These are phyloP conservation scores for Ilyonectria mors-panacis DNA, from an alignment of 2,329 filamentous ascomycete genomes.

Conservation along the genomic window DNA sequence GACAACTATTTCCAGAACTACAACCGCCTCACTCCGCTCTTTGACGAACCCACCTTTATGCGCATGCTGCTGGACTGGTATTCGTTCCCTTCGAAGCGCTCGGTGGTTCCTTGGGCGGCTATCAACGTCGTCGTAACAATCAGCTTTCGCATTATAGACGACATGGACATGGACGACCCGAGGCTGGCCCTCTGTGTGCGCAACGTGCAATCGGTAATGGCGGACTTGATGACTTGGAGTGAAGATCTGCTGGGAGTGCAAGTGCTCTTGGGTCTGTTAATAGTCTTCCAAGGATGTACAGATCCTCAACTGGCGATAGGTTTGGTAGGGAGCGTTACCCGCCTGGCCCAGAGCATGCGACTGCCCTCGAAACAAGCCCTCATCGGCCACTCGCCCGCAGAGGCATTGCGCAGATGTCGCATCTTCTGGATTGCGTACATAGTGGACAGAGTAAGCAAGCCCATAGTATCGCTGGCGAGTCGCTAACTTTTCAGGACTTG, in stretches of 20 bases:
- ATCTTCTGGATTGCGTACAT: constrained; percentile 57
- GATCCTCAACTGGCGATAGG: constrained; percentile 52
- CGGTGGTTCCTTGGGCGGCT: constrained; percentile 49
- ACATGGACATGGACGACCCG: constrained; percentile 37
- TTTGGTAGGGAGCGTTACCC: constrained; percentile 52
- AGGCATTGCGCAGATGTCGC: constrained; percentile 46
- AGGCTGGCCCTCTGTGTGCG: constrained; percentile 46
- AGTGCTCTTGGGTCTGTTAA: constrained; percentile 52
- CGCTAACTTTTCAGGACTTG: constrained; percentile 47
- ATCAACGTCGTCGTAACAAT: constrained; percentile 55
- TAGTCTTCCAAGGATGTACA: constrained; percentile 51
- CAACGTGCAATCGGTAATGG: constrained; percentile 51
- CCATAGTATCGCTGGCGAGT: background rate
- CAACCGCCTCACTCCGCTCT: constrained; percentile 50
- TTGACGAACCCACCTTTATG: constrained; percentile 53
- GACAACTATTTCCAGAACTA: constrained; percentile 41
- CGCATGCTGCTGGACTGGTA: constrained; percentile 53
- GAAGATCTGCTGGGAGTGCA: constrained; percentile 52
- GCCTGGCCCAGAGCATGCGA: constrained; percentile 51
- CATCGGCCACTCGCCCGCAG: constrained; percentile 1
- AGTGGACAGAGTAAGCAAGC: constrained; percentile 47
- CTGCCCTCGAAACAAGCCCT: constrained; percentile 47
- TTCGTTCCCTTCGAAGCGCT: constrained; percentile 33
- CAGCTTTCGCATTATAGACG: constrained; percentile 44
- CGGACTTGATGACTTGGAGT: constrained; percentile 50